Conservation (phyloP, 257 asterid genomes). For the Catharanthus roseus region DNA sequence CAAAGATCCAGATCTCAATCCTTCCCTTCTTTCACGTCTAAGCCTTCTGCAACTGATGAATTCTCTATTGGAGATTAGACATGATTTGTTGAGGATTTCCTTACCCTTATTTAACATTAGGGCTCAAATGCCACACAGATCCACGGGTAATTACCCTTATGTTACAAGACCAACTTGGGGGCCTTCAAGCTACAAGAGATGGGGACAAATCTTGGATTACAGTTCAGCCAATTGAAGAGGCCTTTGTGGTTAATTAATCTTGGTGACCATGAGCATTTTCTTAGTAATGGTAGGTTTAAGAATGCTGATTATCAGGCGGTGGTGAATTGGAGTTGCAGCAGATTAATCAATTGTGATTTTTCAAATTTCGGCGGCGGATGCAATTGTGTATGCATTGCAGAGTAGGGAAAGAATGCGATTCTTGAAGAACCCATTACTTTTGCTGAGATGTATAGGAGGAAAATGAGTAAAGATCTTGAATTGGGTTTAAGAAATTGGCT, state of each 20-base stretch:
- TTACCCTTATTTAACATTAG: conserved; percentile 76
- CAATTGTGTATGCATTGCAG: conserved; percentile 60
- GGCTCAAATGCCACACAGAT: conserved; percentile 83
- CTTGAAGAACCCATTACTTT: conserved; percentile 55
- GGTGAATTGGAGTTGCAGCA: conserved; percentile 63
- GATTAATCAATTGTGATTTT: conserved; percentile 80
- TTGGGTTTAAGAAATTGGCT: conserved; percentile 48
- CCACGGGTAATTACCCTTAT: conserved; percentile 81
- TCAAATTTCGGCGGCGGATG: conserved; percentile 72
- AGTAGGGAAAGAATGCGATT: conserved; percentile 43
- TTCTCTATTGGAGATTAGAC: no score
- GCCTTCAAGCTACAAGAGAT: conserved; percentile 85
- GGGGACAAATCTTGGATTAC: conserved; percentile 89
- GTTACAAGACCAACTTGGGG: conserved; percentile 89
- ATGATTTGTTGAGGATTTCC: no score
- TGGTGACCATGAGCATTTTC: conserved; percentile 74
- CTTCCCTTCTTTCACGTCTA: no score
- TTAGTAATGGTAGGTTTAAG: conserved; percentile 95
- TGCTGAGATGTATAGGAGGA: conserved; percentile 70
- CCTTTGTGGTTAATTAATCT: conserved; percentile 88
- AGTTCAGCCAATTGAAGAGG: conserved; percentile 76
- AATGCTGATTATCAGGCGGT: conserved; percentile 91
- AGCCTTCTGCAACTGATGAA: no score
- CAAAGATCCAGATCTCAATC: no score
- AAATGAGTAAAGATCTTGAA: conserved; percentile 77